Conservation (phyloP, 164 flowering plant genomes). For the Magnolia kwangsiensis region DNA sequence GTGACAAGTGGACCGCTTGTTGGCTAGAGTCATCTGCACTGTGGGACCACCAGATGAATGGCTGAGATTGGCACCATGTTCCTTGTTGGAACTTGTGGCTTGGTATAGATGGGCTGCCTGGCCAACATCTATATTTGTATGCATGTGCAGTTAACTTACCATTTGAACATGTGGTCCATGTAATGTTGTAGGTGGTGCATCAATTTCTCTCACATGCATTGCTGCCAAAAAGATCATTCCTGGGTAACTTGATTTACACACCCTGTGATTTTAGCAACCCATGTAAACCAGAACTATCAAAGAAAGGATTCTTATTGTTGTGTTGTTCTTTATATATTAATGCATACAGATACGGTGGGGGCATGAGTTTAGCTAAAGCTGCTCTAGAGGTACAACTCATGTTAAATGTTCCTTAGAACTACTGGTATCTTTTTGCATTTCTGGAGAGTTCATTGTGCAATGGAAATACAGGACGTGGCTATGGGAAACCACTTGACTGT, state of each 20-base stretch:
- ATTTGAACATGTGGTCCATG: conserved; percentile 2
- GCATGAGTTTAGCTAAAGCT: conserved; percentile 98
- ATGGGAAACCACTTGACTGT: too few species aligned
- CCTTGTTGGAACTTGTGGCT: too few species aligned
- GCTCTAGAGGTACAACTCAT: conserved; percentile 56
- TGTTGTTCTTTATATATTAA: not conserved
- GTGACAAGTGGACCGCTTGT: not conserved
- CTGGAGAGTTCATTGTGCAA: too few species aligned
- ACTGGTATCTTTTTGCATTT: too few species aligned
- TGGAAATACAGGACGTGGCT: too few species aligned
- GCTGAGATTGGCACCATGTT: too few species aligned
- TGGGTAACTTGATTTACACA: conserved; percentile 42
- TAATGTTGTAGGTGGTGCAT: conserved; percentile 71
- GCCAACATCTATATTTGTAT: not conserved
- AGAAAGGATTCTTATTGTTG: not conserved
- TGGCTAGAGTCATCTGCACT: too few species aligned
- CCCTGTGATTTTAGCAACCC: not conserved
- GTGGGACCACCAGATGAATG: too few species aligned
- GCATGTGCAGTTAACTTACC: not conserved
- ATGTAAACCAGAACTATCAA: not conserved
- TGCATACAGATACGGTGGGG: conserved; percentile 82
- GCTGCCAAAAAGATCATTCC: conserved; percentile 96
- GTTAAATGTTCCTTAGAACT: too few species aligned
- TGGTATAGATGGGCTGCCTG: not conserved
- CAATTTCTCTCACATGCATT: conserved; percentile 90